Evolutionary conservation across 805 yeast species (phyloP).

Genomic region (Vanderwaltozyma polyspora): DNA sequence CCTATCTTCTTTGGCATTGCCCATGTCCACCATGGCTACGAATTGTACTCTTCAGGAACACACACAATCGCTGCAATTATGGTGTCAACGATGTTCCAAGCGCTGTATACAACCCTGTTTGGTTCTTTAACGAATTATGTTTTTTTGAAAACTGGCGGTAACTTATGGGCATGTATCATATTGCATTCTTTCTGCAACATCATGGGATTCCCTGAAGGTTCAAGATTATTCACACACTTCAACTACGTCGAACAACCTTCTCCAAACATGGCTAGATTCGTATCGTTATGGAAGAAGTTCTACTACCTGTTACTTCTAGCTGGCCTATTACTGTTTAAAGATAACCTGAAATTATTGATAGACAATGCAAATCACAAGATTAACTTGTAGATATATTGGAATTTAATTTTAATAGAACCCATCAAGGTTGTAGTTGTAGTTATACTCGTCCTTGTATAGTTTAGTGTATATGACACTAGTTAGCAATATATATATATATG

Average conservation of each 20-base stretch:
- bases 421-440: too few species aligned
- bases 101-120: conserved; percentile 23
- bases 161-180: conserved; percentile 21
- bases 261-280: neutral
- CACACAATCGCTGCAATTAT: conserved; percentile 9
- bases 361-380: neutral
- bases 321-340: conserved; percentile 14
- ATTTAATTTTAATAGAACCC: too few species aligned
- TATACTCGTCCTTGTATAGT: too few species aligned
- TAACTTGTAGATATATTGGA: neutral
- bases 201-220: conserved; percentile 26
- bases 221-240: conserved; percentile 11
- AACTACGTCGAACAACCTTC: neutral
- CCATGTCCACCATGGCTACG: conserved; percentile 27
- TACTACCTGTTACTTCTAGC: conserved; percentile 13
- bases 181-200: conserved; percentile 24
- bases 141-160: conserved; percentile 21
- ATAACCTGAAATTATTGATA: conserved; percentile 1
- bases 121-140: conserved; percentile 25
- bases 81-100: conserved; percentile 15
- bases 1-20: conserved; percentile 27
- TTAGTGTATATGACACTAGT: too few species aligned
- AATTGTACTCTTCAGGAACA: conserved; percentile 11
- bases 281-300: conserved; percentile 15
- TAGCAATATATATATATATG: too few species aligned